Conservation (phyloP, 1,284 basidiomycete genomes). For the Fomitopsis schrenkii region DNA sequence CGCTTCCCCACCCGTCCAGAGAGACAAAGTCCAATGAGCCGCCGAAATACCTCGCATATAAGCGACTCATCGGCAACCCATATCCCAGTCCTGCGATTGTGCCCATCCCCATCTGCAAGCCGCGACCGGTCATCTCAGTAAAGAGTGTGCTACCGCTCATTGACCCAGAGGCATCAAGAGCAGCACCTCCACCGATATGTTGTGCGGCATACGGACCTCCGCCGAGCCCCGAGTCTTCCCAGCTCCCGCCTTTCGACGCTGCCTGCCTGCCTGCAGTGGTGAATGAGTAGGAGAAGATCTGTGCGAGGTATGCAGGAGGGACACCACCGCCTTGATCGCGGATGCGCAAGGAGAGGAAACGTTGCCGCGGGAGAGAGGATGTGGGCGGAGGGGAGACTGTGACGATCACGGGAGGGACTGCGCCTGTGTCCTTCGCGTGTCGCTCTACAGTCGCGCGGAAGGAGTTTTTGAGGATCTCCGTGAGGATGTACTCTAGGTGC, state of each 20-base stretch:
- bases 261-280: constrained; percentile 62
- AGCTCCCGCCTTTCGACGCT: constrained; percentile 28
- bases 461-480: constrained; percentile 85
- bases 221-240: constrained; percentile 39
- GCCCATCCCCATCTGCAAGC: constrained; percentile 69
- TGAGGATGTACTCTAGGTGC: constrained; percentile 86
- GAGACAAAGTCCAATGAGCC: constrained; percentile 74
- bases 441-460: constrained; percentile 89
- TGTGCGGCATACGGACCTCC: constrained; percentile 73
- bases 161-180: constrained; percentile 47
- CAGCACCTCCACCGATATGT: constrained; percentile 65
- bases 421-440: constrained; percentile 39
- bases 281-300: constrained; percentile 89
- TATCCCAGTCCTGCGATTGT: constrained; percentile 84
- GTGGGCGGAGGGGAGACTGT: constrained; percentile 62
- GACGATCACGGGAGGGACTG: constrained; percentile 63
- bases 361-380: constrained; percentile 17
- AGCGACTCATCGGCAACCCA: constrained; percentile 79
- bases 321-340: constrained; percentile 88
- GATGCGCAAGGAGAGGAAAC: constrained; percentile 73
- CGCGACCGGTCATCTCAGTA: constrained; percentile 71
- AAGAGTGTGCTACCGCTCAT: constrained; percentile 56
- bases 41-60: constrained; percentile 82
- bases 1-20: constrained; percentile 80
- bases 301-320: constrained; percentile 64